These are phyloP conservation scores for Fonsecaea pedrosoi DNA, from an alignment of 2,329 filamentous ascomycete species.

Conservation along the genomic window DNA sequence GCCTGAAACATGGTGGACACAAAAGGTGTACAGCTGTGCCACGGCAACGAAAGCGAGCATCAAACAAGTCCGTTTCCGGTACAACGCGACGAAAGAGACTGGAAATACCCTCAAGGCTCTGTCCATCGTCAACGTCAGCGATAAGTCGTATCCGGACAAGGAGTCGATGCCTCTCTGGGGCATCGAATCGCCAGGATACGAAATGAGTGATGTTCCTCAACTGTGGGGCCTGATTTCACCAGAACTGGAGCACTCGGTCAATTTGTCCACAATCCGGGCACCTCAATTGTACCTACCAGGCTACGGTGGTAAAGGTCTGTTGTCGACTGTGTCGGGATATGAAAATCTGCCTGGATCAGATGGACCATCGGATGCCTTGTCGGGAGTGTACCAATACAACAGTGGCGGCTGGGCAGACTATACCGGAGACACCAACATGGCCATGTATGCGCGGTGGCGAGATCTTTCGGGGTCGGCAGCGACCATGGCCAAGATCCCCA, in stretches of 20 bases:
- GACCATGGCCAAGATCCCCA: conserved; percentile 48
- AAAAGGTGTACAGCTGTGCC: conserved; percentile 55
- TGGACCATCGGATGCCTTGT: conserved; percentile 39
- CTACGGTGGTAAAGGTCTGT: conserved; percentile 24
- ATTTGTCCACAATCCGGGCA: conserved; percentile 46
- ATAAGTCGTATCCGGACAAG: conserved; percentile 48
- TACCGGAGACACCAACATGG: conserved; percentile 47
- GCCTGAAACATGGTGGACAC: conserved; percentile 51
- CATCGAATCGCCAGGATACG: conserved; percentile 46
- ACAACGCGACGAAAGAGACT: conserved; percentile 46
- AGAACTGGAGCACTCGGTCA: conserved; percentile 42
- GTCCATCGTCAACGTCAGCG: conserved; percentile 44
- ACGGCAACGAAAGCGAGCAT: conserved; percentile 52
- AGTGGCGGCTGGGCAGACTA: conserved; percentile 34
- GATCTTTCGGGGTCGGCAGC: conserved; percentile 42
- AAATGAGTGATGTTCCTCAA: conserved; percentile 41
- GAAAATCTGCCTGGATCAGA: conserved; percentile 47
- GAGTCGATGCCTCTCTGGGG: conserved; percentile 48
- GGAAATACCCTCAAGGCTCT: conserved; percentile 48
- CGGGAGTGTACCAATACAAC: conserved; percentile 15
- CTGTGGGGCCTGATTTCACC: conserved; percentile 53
- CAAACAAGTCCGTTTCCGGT: conserved; percentile 54
- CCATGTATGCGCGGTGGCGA: conserved; percentile 52
- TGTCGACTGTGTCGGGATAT: conserved; percentile 31
- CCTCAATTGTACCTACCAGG: conserved; percentile 46